Conservation (phyloP, 1,284 basidiomycete genomes). For the Cutaneotrichosporon sp. region DNA sequence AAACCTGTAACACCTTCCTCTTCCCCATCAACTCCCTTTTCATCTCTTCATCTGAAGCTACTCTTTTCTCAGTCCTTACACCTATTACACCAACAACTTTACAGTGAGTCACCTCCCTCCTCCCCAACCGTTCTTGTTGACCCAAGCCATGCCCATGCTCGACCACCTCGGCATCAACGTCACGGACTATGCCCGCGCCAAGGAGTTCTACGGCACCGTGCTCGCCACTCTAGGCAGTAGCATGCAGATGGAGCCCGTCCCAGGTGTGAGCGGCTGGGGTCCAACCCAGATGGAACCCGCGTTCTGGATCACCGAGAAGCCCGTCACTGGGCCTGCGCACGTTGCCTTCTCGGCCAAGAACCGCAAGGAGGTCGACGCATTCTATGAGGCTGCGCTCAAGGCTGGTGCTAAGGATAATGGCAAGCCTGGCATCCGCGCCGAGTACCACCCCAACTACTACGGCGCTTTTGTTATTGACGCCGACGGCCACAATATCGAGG, state of each 20-base stretch:
- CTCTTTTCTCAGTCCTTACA: background rate
- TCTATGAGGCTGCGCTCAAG: slow-evolving; percentile 19
- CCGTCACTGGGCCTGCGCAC: slow-evolving; percentile 6
- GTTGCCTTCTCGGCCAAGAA: slow-evolving; percentile 13
- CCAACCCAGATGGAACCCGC: slow-evolving; percentile 5
- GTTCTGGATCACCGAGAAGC: slow-evolving; percentile 18
- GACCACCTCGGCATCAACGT: slow-evolving; percentile 23
- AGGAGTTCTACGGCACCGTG: slow-evolving; percentile 19
- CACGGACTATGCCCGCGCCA: slow-evolving; percentile 18
- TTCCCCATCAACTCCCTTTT: background rate
- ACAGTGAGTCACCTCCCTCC: background rate
- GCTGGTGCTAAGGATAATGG: slow-evolving; percentile 23
- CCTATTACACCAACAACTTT: too few relatives aligned
- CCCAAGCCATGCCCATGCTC: slow-evolving; percentile 15
- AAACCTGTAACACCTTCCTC: too few relatives aligned
- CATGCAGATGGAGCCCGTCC: slow-evolving; percentile 15
- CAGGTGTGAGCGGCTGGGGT: slow-evolving; percentile 17
- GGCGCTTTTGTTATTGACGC: slow-evolving; percentile 22
- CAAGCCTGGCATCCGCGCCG: slow-evolving; percentile 18
- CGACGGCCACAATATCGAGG: slow-evolving; percentile 26
- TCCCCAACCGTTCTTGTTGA: background rate
- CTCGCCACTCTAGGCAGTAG: slow-evolving; percentile 16
- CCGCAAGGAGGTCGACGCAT: slow-evolving; percentile 16
- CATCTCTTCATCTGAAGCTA: too few relatives aligned
- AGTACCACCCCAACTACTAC: slow-evolving; percentile 26